Evolutionary conservation across 83 land plant species (phyloP).

Genomic region (Picea mariana): DNA sequence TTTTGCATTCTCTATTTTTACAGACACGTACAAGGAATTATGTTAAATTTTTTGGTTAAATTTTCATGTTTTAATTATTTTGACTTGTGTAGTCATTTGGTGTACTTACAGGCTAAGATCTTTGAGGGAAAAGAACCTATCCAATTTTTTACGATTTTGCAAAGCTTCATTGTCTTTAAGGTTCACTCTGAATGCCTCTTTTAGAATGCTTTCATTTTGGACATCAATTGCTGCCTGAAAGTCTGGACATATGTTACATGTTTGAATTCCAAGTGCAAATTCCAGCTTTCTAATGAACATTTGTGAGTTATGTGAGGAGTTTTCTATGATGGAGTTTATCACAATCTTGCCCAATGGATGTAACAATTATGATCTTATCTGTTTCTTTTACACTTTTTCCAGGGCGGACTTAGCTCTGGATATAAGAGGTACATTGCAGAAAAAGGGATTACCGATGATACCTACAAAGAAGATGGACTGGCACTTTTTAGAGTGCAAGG

Average conservation of each 20-base stretch:
- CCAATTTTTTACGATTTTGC: constrained; percentile 78
- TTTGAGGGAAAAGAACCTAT: constrained; percentile 90
- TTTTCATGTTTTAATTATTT: background rate
- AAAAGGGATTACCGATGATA: constrained; percentile 67
- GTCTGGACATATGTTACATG: background rate
- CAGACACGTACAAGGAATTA: background rate
- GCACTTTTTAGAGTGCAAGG: constrained; percentile 94
- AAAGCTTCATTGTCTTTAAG: constrained; percentile 78
- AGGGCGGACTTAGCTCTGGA: constrained; percentile 86
- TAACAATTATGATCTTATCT: no score
- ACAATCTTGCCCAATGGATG: no score
- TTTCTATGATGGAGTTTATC: no score
- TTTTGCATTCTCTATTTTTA: background rate
- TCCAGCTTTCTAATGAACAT: background rate
- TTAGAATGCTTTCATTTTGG: background rate
- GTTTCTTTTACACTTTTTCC: constrained; percentile 1
- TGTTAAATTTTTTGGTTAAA: background rate
- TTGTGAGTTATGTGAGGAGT: no score
- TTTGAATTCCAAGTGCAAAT: background rate
- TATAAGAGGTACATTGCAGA: constrained; percentile 67
- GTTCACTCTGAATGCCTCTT: constrained; percentile 28
- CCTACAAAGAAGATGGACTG: constrained; percentile 70
- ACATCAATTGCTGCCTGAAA: background rate
- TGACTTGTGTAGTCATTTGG: background rate
- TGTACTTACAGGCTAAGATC: constrained; percentile 56